phyloP scores from a whole-genome alignment of 1,139 yeast genomes.

The Yamadazyma atlantica region DNA sequence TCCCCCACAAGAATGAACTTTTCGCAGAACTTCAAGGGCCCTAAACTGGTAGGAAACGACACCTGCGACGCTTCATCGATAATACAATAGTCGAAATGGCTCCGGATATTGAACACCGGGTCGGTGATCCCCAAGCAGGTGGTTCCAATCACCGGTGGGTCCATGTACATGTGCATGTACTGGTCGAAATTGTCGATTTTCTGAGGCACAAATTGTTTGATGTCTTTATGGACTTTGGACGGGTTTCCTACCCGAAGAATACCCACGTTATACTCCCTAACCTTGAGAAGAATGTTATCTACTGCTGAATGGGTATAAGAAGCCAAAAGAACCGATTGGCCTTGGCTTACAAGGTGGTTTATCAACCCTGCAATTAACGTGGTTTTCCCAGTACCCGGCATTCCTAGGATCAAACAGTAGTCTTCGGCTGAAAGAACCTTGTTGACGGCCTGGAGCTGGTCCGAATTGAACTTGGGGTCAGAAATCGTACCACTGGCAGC shows the following conservation, averaged over 20 bases:
- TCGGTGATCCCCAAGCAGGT: constrained; percentile 83
- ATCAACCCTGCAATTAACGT: constrained; percentile 83
- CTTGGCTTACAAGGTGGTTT: constrained; percentile 53
- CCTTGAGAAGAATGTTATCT: constrained; percentile 80
- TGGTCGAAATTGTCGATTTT: constrained; percentile 44
- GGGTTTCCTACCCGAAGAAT: constrained; percentile 60
- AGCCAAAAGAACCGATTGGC: constrained; percentile 71
- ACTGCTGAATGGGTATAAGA: constrained; percentile 96
- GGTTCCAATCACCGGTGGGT: constrained; percentile 78
- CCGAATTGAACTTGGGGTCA: constrained; percentile 46
- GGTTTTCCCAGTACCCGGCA: constrained; percentile 99
- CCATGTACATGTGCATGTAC: constrained; percentile 44
- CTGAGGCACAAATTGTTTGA: constrained; percentile 54
- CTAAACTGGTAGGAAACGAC: constrained; percentile 84
- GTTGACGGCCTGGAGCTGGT: constrained; percentile 69
- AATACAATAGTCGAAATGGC: constrained; percentile 85
- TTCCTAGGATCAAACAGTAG: constrained; percentile 81
- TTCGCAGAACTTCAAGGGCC: constrained; percentile 77
- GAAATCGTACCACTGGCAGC: constrained; percentile 11
- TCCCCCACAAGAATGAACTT: constrained; percentile 92
- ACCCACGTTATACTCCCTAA: constrained; percentile 47
- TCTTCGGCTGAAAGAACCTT: constrained; percentile 66
- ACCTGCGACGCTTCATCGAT: constrained; percentile 97
- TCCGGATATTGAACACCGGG: constrained; percentile 52
- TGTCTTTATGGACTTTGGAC: constrained; percentile 60